Conservation (phyloP, 768 basidiomycete genomes). For the Amanita thiersii region DNA sequence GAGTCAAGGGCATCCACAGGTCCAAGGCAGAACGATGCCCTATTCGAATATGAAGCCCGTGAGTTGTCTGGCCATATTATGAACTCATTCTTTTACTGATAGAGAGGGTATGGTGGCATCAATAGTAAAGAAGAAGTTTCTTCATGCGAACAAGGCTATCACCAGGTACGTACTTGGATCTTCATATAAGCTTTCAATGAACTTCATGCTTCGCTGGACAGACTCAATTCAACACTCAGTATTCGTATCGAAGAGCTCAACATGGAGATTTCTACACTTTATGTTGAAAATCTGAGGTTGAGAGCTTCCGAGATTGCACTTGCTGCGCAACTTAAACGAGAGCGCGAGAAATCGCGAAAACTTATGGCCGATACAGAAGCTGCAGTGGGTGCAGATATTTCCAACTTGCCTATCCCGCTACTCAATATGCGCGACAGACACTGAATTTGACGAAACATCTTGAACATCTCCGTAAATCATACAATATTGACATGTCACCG, state of each 20-base stretch:
- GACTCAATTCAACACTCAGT: conserved; percentile 81
- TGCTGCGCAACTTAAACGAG: conserved; percentile 67
- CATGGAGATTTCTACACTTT: conserved; percentile 72
- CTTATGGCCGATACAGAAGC: conserved; percentile 67
- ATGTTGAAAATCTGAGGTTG: conserved; percentile 76
- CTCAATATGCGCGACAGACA: conserved; percentile 28
- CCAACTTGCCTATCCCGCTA: conserved; percentile 8
- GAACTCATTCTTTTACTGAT: conserved; percentile 15
- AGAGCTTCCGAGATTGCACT: conserved; percentile 77
- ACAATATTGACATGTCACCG: conserved; percentile 31
- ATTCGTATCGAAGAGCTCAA: conserved; percentile 80
- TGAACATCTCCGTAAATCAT: conserved; percentile 52
- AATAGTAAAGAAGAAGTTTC: conserved; percentile 86
- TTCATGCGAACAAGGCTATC: conserved; percentile 87
- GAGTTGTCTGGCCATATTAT: conserved; percentile 23
- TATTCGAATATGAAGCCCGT: conserved; percentile 84
- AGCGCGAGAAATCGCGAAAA: conserved; percentile 68
- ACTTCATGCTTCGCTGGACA: conserved; percentile 18
- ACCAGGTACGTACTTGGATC: conserved; percentile 53
- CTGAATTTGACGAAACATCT: conserved; percentile 59
- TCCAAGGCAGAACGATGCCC: conserved; percentile 66
- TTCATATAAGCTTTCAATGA: background rate
- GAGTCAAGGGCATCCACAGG: conserved; percentile 59
- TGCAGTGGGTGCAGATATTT: conserved; percentile 41
- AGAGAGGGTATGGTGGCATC: conserved; percentile 22